Conservation (phyloP, 2,329 filamentous ascomycete genomes). For the Fusarium multiceps region DNA sequence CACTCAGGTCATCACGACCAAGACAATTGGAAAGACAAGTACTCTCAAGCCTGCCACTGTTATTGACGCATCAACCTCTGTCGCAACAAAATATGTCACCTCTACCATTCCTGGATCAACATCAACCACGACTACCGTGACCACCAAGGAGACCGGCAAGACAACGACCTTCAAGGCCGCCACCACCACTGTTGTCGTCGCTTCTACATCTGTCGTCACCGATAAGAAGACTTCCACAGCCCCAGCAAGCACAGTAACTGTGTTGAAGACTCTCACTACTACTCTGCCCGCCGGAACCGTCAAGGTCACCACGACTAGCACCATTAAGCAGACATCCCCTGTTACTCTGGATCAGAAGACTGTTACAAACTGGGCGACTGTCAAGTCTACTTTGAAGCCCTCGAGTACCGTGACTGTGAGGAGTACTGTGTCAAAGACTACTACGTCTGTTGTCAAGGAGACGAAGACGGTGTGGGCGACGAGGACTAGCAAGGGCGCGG, state of each 20-base stretch:
- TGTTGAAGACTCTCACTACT: conserved; percentile 14
- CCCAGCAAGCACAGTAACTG: conserved; percentile 35
- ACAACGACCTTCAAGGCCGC: conserved; percentile 38
- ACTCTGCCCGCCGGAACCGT: conserved; percentile 25
- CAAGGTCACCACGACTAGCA: conserved; percentile 27
- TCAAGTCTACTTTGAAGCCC: conserved; percentile 41
- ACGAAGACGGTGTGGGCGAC: conserved; percentile 30
- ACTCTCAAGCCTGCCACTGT: conserved; percentile 32
- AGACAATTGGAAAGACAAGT: conserved; percentile 21
- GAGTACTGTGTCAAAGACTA: conserved; percentile 32
- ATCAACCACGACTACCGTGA: conserved; percentile 25
- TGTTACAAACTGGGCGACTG: conserved; percentile 36
- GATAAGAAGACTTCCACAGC: conserved; percentile 35
- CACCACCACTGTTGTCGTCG: conserved; percentile 26
- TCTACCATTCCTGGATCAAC: conserved; percentile 28
- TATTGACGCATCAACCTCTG: conserved; percentile 11
- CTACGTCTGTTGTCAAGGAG: conserved; percentile 26
- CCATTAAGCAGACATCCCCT: conserved; percentile 26
- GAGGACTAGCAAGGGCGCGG: conserved; percentile 33
- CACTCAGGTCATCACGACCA: conserved; percentile 23
- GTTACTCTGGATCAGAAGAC: conserved; percentile 9
- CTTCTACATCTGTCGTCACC: conserved; percentile 29
- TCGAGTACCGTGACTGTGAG: conserved; percentile 31
- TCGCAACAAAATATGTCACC: conserved; percentile 23
- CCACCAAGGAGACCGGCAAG: conserved; percentile 37